Base-by-base conservation (phyloP, 257 asterid genomes). In the Nicotiana noctiflora region DNA sequence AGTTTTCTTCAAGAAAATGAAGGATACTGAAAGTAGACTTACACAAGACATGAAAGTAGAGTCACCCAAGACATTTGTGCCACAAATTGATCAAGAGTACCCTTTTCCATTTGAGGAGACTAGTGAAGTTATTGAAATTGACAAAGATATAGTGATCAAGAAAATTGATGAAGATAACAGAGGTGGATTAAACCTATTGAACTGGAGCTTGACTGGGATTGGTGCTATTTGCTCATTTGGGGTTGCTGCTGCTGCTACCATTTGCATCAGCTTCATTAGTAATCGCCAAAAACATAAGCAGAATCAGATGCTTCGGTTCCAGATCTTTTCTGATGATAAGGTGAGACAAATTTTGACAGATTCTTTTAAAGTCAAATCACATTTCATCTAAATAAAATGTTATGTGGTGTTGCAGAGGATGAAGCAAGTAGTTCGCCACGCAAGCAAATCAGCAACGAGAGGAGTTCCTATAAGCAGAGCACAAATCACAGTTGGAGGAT, bases 191-290 rank as follows among this genome's bases (percentile, higher is more conserved):
- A 88, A 91, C 83, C 68, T 87, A 81, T 85, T 93, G 92, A 91
- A 92, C 83, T 84, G 94, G 91, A 85, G 92, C 78, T 85, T 91
- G 44, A 86, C 62, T 25, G 97, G 98, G 32, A 86, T 94, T 18
- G 95, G 97, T 5, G 97, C 97, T 13, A 88, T 94, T 80, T 94
- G 96, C 80, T 88, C 97, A 3, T 90, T 94, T 14, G 97, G 96
- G 3, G 88, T 91, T 76, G 96, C 90, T 80, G 92, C 92, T n/a
- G 97, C 97, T 25, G 68, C 81, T 17, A 84, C 98, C 13, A 85
- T 90, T 32, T 94, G 96, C 89, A 84, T 94, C 86, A 51, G 93
- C 27, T 31, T 88, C 27, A 59, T 92, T 53, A 85, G 92, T 49
- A 84, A 86, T 84, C 79, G 80, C 25, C 79, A 46, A 1, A 84